Percentiles rank a stretch among this genome's conserved stretches.
Evolutionary conservation across 345 rosid genomes (phyloP).

Genomic region (Rhodamnia rubescens): DNA sequence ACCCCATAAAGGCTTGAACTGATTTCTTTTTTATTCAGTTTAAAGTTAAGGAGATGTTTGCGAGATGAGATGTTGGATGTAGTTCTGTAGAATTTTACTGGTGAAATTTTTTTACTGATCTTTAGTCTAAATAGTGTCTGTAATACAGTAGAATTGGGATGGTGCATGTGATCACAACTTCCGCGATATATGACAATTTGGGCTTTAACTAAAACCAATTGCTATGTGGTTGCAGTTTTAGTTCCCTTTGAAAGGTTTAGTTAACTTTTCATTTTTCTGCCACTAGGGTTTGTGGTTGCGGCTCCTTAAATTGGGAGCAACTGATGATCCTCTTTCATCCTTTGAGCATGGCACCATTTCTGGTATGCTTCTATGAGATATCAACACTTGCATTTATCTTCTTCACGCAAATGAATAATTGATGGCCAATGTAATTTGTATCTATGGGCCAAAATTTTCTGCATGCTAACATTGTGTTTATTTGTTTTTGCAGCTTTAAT

Average conservation of each 20-base stretch:
- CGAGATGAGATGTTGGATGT: not conserved
- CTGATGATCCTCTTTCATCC: constrained; percentile 97
- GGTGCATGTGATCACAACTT: not conserved
- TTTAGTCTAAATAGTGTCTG: not conserved
- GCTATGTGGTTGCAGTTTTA: not conserved
- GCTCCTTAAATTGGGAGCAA: constrained; percentile 76
- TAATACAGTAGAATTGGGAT: not conserved
- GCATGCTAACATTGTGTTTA: constrained; percentile 6
- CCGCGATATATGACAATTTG: not conserved
- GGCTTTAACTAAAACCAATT: not conserved
- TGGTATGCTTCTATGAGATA: constrained; percentile 38
- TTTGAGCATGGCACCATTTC: constrained; percentile 96
- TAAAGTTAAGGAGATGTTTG: not conserved
- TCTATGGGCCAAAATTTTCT: not conserved
- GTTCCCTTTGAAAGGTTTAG: not conserved
- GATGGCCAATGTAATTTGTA: not conserved
- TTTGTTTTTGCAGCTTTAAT: constrained; percentile 67
- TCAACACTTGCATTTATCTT: not conserved
- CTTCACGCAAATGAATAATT: not conserved
- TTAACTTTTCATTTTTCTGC: not conserved
- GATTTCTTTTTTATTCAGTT: not conserved
- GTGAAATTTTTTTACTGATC: not conserved
- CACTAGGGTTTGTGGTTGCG: constrained; percentile 91
- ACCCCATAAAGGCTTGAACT: not conserved
- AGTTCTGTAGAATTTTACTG: not conserved